phyloP scores from a whole-genome alignment of 495 filamentous ascomycete genomes.

The Xylaria nigripes region DNA sequence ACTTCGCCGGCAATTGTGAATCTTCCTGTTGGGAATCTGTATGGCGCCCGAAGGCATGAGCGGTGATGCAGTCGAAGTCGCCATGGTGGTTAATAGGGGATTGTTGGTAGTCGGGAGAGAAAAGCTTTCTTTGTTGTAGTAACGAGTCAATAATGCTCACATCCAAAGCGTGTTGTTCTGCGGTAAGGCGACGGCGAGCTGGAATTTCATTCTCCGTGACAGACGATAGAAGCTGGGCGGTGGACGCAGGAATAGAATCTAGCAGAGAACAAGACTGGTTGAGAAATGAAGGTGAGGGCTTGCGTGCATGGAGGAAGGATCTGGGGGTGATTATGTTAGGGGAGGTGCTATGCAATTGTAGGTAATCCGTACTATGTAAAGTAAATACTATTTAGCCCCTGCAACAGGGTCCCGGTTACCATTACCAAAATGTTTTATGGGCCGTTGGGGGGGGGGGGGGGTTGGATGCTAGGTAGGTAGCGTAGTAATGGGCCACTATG shows the following conservation, averaged over 20 bases:
- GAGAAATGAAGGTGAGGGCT: background rate
- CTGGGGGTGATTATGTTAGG: too few species aligned
- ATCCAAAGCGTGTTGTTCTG: conserved; percentile 1
- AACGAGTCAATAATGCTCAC: conserved; percentile 13
- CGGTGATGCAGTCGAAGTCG: conserved; percentile 25
- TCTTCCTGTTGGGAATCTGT: conserved; percentile 36
- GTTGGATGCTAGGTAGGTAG: background rate
- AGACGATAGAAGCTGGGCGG: background rate
- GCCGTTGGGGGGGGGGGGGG: too few species aligned
- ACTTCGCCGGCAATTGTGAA: conserved; percentile 23
- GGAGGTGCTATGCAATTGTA: too few species aligned
- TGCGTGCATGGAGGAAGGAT: conserved; percentile 3
- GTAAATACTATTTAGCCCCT: too few species aligned
- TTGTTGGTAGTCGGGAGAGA: conserved; percentile 20
- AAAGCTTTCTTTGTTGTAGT: conserved; percentile 11
- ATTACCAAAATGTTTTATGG: background rate
- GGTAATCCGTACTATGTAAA: too few species aligned
- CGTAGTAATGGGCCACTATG: conserved; percentile 2
- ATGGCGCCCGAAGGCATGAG: conserved; percentile 37
- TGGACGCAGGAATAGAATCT: conserved; percentile 1
- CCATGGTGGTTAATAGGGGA: conserved; percentile 19
- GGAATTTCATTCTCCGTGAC: conserved; percentile 26
- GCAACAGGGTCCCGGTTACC: too few species aligned
- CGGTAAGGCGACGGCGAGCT: background rate
- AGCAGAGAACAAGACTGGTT: background rate